Conservation (phyloP, 106 monocot genomes). For the Triglochin maritima region DNA sequence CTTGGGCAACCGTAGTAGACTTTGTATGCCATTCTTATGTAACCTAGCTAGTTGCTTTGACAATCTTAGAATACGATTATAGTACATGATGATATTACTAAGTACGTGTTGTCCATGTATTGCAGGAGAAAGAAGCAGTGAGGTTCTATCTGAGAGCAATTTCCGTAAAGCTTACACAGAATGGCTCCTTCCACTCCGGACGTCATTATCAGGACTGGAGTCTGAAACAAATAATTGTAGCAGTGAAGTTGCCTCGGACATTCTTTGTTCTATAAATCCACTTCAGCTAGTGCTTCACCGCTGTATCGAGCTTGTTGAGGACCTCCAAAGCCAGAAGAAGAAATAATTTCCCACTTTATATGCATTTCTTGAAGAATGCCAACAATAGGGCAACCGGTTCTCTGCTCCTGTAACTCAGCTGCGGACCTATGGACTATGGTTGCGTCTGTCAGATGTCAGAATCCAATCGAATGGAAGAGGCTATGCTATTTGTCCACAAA, state of each 20-base stretch:
- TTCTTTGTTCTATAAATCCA: constrained; percentile 55
- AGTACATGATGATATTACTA: too few relatives aligned
- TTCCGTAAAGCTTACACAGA: constrained; percentile 57
- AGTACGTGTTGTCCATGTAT: constrained; percentile 1
- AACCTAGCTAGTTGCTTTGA: too few relatives aligned
- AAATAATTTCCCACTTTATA: not conserved
- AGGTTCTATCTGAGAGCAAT: constrained; percentile 27
- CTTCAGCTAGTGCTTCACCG: constrained; percentile 69
- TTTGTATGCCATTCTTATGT: too few relatives aligned
- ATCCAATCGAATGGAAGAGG: too few relatives aligned
- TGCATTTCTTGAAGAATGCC: too few relatives aligned
- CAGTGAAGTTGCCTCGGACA: constrained; percentile 23
- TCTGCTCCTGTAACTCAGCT: too few relatives aligned
- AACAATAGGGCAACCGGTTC: too few relatives aligned
- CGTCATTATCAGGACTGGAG: constrained; percentile 39
- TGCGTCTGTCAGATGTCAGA: too few relatives aligned
- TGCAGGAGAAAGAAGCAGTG: constrained; percentile 46
- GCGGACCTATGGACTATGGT: too few relatives aligned
- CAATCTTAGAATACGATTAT: too few relatives aligned
- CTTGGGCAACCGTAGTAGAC: too few relatives aligned
- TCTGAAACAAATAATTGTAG: constrained; percentile 34
- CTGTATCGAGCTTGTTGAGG: constrained; percentile 84
- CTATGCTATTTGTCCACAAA: too few relatives aligned
- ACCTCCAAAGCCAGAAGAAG: constrained; percentile 18
- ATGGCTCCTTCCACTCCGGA: constrained; percentile 76